A percentile compares a stretch with the other conserved stretches of the same genome.
Evolutionary conservation across 2,329 filamentous ascomycete species (phyloP).

Genomic region (Stenocarpella maydis): DNA sequence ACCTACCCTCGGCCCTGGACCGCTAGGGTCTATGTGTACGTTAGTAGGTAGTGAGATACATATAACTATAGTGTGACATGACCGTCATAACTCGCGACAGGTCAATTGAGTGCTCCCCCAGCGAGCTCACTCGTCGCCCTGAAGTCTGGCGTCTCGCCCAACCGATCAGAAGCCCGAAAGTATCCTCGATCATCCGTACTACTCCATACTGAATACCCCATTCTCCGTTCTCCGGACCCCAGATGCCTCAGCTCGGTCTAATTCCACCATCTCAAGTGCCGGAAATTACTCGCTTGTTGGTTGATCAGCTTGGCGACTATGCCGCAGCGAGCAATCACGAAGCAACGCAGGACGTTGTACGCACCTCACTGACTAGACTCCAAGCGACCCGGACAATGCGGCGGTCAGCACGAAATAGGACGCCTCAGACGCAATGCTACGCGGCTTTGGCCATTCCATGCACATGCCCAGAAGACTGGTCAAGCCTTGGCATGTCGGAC

Average conservation of each 20-base stretch:
- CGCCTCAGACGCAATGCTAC: slow-evolving; percentile 4
- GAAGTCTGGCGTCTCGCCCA: not conserved
- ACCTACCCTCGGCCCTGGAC: not conserved
- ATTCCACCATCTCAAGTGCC: slow-evolving; percentile 9
- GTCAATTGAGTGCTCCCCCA: not conserved
- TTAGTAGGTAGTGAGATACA: too few relatives aligned
- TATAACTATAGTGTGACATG: too few relatives aligned
- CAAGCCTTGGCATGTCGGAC: slow-evolving; percentile 30
- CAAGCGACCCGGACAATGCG: slow-evolving; percentile 17
- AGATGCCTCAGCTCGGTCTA: slow-evolving; percentile 8
- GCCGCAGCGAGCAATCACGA: slow-evolving; percentile 12
- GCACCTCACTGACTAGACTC: slow-evolving; percentile 12
- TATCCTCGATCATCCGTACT: not conserved
- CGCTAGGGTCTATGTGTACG: not conserved
- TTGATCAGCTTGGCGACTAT: slow-evolving; percentile 24
- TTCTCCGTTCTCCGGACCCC: slow-evolving; percentile 4
- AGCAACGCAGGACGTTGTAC: not conserved
- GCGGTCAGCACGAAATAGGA: slow-evolving; percentile 8
- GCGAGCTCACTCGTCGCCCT: not conserved
- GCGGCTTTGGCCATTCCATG: not conserved
- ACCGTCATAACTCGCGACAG: not conserved
- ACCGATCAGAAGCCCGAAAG: slow-evolving; percentile 1
- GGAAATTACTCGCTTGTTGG: slow-evolving; percentile 24
- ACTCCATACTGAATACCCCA: not conserved
- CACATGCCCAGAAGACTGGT: slow-evolving; percentile 20